Percentiles rank a stretch among this genome's conserved stretches.
phyloP scores from a whole-genome alignment of 73 alveolate species.

The Paramecium sonneborni region DNA sequence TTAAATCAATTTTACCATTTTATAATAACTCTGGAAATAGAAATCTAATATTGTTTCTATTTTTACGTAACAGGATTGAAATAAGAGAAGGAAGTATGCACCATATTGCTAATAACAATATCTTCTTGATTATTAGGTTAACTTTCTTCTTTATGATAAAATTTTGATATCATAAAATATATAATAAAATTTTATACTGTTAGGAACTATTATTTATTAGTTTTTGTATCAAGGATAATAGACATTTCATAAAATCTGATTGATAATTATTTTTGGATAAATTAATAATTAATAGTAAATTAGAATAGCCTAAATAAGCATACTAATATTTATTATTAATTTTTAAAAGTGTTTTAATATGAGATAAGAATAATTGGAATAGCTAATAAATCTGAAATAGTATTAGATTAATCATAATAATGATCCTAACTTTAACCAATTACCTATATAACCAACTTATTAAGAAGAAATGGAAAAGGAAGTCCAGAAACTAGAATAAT shows the following conservation, averaged over 20 bases:
- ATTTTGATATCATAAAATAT: neutral
- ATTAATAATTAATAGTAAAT: neutral
- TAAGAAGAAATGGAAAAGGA: neutral
- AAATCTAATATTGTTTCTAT: neutral
- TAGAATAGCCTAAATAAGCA: neutral
- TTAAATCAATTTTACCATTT: constrained; percentile 13
- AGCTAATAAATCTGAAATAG: neutral
- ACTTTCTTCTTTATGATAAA: neutral
- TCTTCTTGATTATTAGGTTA: neutral
- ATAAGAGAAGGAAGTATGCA: neutral
- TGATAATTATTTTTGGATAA: neutral
- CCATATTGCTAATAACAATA: neutral
- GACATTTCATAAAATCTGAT: neutral
- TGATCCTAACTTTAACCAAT: neutral
- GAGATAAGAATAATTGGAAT: constrained; percentile 13
- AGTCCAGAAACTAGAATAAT: neutral
- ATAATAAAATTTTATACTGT: neutral
- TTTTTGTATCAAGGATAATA: neutral
- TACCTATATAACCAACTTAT: constrained; percentile 26
- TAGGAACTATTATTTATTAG: neutral
- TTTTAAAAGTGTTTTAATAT: neutral
- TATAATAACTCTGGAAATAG: constrained; percentile 40
- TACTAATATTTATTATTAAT: neutral
- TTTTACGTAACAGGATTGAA: constrained; percentile 51
- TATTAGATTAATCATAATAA: neutral